These are phyloP conservation scores for Gaeumannomyces sp. DNA, from an alignment of 2,329 filamentous ascomycete genomes.

Conservation along the genomic window DNA sequence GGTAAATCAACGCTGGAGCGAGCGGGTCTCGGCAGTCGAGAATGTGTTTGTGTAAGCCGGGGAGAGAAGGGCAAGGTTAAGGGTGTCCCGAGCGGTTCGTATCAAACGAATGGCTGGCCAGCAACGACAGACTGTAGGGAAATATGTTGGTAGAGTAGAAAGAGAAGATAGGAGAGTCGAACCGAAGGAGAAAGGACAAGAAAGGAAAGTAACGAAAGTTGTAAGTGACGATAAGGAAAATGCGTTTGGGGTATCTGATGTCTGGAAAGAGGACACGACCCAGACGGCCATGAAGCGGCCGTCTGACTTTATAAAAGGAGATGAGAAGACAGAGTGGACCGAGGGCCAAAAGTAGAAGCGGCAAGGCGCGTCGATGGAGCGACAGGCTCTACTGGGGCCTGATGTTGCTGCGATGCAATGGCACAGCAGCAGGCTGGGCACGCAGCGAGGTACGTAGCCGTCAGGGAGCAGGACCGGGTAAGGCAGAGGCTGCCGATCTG, in stretches of 20 bases:
- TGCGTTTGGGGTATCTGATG: constrained; percentile 2
- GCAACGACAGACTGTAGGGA: constrained; percentile 16
- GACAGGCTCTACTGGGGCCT: background rate
- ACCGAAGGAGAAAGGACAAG: constrained; percentile 18
- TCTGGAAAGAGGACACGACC: constrained; percentile 22
- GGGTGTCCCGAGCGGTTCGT: constrained; percentile 23
- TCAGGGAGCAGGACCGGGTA: constrained; percentile 10
- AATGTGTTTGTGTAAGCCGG: background rate
- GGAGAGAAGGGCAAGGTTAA: background rate
- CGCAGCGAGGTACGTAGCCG: background rate
- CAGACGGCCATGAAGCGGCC: constrained; percentile 34
- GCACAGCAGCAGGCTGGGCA: constrained; percentile 2
- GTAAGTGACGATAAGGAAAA: constrained; percentile 15
- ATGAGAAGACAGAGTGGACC: constrained; percentile 18
- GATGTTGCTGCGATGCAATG: constrained; percentile 1
- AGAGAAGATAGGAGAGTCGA: constrained; percentile 22
- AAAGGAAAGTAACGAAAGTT: constrained; percentile 17
- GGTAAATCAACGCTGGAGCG: background rate
- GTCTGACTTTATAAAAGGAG: constrained; percentile 25
- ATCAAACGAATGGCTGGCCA: constrained; percentile 34
- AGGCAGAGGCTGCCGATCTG: constrained; percentile 23
- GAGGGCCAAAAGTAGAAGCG: constrained; percentile 19
- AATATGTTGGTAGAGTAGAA: constrained; percentile 14
- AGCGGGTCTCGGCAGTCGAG: background rate
- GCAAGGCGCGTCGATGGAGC: constrained; percentile 4